Percentiles rank a stretch among this genome's conserved stretches.
These are phyloP conservation scores for Phaseolus coccineus DNA, from an alignment of 331 rosid species.

Conservation along the genomic window DNA sequence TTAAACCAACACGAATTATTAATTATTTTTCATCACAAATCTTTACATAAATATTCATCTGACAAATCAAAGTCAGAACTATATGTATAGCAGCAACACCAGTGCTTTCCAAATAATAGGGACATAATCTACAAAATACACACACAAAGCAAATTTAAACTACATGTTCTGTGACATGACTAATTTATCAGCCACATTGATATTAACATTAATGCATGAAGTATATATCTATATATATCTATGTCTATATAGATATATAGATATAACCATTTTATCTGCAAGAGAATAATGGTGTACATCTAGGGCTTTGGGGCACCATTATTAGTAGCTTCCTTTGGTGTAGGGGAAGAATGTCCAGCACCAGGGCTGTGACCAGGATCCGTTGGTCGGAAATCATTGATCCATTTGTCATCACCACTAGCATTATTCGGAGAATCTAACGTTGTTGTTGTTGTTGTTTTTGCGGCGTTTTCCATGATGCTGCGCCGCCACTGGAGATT, in stretches of 20 bases:
- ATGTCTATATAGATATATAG: not conserved
- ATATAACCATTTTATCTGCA: not conserved
- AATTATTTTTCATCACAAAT: too few species aligned
- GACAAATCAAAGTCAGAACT: too few species aligned
- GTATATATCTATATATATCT: not conserved
- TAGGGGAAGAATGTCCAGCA: slow-evolving; percentile 71
- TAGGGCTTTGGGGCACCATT: slow-evolving; percentile 35
- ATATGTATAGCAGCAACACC: not conserved
- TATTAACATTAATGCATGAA: not conserved
- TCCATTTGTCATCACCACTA: not conserved
- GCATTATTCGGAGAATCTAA: slow-evolving; percentile 1
- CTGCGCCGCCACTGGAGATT: slow-evolving; percentile 31
- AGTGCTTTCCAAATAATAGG: not conserved
- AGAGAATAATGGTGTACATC: not conserved
- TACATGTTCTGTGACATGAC: not conserved
- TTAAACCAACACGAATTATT: too few species aligned
- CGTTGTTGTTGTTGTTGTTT: not conserved
- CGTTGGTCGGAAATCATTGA: slow-evolving; percentile 70
- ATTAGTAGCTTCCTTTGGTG: slow-evolving; percentile 33
- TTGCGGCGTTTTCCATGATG: slow-evolving; percentile 25
- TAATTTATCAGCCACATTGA: not conserved
- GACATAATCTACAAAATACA: not conserved
- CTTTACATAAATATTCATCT: not conserved
- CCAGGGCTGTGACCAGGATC: slow-evolving; percentile 93
- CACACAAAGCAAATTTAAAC: not conserved